These are phyloP conservation scores for Aspergillus sp. DNA, from an alignment of 2,329 filamentous ascomycete species.

Conservation along the genomic window DNA sequence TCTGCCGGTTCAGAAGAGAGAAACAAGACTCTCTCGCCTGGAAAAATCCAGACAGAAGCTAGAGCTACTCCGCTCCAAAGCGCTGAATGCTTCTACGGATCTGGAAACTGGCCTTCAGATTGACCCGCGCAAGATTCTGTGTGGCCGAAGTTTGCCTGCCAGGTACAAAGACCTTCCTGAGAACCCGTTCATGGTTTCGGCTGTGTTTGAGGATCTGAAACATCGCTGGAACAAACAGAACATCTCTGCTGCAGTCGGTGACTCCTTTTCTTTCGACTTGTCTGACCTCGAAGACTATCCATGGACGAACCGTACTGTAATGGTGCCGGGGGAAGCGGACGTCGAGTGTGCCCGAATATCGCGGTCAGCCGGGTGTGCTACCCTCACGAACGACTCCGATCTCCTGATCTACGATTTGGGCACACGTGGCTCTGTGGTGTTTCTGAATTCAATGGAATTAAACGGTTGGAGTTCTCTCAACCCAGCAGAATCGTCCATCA, in stretches of 20 bases:
- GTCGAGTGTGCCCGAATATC: constrained; percentile 62
- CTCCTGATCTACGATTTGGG: constrained; percentile 66
- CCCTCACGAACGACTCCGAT: constrained; percentile 80
- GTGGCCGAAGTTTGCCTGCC: constrained; percentile 14
- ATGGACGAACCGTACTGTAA: constrained; percentile 35
- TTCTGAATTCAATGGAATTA: constrained; percentile 56
- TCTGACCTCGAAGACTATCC: constrained; percentile 11
- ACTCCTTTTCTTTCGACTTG: constrained; percentile 20
- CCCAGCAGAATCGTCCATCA: constrained; percentile 13
- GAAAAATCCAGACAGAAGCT: constrained; percentile 50
- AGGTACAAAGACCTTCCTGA: constrained; percentile 36
- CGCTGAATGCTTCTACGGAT: constrained; percentile 17
- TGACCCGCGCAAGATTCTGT: constrained; percentile 17
- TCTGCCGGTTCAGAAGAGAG: constrained; percentile 58
- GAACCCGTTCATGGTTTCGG: constrained; percentile 65
- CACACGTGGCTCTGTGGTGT: constrained; percentile 50
- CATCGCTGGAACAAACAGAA: constrained; percentile 33
- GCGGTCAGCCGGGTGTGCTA: constrained; percentile 45
- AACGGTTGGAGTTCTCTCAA: constrained; percentile 7
- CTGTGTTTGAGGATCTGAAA: constrained; percentile 60
- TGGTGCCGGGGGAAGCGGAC: constrained; percentile 82
- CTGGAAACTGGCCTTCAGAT: constrained; percentile 3
- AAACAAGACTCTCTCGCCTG: constrained; percentile 53
- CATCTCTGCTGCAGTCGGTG: constrained; percentile 12
- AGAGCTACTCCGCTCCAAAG: constrained; percentile 38